Conservation (phyloP, 2,329 filamentous ascomycete species). For the Claviceps humidiphila region DNA sequence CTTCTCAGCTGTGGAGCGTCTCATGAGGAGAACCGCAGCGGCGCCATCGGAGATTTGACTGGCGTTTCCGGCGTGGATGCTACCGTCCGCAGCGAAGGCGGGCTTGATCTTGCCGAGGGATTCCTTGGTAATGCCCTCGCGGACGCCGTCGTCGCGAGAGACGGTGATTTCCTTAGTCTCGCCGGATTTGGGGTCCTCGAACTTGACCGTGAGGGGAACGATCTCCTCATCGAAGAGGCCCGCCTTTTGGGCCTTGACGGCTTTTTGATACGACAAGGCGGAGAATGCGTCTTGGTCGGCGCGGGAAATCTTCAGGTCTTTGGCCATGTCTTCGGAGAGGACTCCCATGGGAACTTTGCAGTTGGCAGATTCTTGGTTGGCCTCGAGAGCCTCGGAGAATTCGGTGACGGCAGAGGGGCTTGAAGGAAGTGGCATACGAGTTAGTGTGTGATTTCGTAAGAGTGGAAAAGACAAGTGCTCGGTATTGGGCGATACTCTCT, state of each 20-base stretch:
- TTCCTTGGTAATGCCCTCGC: conserved; percentile 74
- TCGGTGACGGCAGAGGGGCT: conserved; percentile 77
- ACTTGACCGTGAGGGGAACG: conserved; percentile 71
- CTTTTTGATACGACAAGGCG: conserved; percentile 85
- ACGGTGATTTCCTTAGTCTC: conserved; percentile 77
- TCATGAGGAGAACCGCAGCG: conserved; percentile 91
- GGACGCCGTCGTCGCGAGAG: conserved; percentile 73
- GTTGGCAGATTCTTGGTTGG: conserved; percentile 70
- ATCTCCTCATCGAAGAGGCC: conserved; percentile 95
- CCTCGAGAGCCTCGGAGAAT: conserved; percentile 81
- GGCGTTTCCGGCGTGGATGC: conserved; percentile 92
- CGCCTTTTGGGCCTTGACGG: conserved; percentile 65
- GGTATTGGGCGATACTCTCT: too few species aligned
- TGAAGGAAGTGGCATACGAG: not conserved
- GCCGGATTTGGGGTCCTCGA: conserved; percentile 79
- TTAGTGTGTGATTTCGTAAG: not conserved
- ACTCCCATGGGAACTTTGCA: conserved; percentile 98
- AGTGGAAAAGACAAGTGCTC: too few species aligned
- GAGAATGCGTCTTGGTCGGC: conserved; percentile 81
- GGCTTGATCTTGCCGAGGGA: conserved; percentile 81
- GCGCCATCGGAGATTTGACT: conserved; percentile 93
- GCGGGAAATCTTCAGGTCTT: conserved; percentile 62
- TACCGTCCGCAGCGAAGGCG: conserved; percentile 82
- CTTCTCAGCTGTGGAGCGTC: conserved; percentile 75
- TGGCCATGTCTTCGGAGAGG: conserved; percentile 88